Evolutionary conservation across 768 basidiomycete genomes (phyloP), one percentile per base, ranked within the genome.

Genomic region (Pleurotus cornucopiae): DNA sequence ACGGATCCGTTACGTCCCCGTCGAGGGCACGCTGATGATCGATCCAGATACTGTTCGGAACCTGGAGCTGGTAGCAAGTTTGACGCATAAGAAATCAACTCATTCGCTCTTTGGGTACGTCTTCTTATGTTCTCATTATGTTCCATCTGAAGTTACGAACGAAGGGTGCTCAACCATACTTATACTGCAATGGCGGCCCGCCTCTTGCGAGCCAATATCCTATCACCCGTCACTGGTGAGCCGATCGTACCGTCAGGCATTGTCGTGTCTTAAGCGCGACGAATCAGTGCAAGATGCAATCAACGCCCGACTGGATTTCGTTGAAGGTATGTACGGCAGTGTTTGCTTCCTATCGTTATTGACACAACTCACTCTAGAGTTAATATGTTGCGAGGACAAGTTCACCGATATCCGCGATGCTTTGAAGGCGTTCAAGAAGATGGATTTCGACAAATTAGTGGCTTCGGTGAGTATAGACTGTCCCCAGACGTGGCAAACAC

Each of bases 1-100:
- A 20, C 79, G 85, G 34, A 91, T 94, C 54, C 78, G 83, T 18
- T 94, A 89, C 63, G 74, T 82, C 1, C 83, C 89, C 1, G 85
- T 90, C 0, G 91, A 95, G 66, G 95, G 95, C 0, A 95, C 92
- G 0, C 91, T 98, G 89, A 81, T 97, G 80, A 89, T 99, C 60
- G 97, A 98, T 65, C 79, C 85, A 0, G 94, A 94, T 58, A 94
- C 90, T 0, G 91, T 85, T 2, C 81, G 82, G 41, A 94, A 96
- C 66, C 79, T 99, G 5, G 97, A 99, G 65, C 76, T 99, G 1
- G 88, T 96, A 13, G 82, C 76, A 6, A 98, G 95, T 65, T 78
- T 84, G 63, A 66, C 83, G 4, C 73, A 72, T 46, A 84, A 81
- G 62, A 91, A 84, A 67, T 87, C 85, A 0, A 64, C 74, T 1